Evolutionary conservation across 2,329 filamentous ascomycete species (phyloP).

Genomic region (Aspergillus clavatus): DNA sequence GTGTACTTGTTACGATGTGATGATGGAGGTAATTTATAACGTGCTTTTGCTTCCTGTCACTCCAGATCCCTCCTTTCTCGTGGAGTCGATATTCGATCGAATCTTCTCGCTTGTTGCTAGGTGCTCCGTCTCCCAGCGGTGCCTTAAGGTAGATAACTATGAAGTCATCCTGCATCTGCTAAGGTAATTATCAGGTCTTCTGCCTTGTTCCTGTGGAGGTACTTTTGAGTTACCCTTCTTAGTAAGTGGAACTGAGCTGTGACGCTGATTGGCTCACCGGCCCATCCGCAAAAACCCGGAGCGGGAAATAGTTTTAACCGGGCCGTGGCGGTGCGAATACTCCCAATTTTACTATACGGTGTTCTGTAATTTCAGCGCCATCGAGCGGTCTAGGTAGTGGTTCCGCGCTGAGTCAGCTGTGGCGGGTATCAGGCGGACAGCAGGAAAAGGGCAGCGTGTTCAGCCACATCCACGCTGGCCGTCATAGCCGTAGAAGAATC

Average conservation of each 20-base stretch:
- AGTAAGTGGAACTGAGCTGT: neutral
- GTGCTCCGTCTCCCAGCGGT: too few relatives aligned
- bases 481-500: conserved; percentile 24
- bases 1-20: too few relatives aligned
- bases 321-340: conserved; percentile 18
- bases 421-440: conserved; percentile 4
- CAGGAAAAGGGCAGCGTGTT: neutral
- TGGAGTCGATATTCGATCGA: too few relatives aligned
- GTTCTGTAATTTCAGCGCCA: too few relatives aligned
- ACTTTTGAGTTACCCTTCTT: neutral
- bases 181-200: neutral
- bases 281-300: conserved; percentile 16
- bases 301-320: conserved; percentile 21
- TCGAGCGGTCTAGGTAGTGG: too few relatives aligned
- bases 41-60: too few relatives aligned
- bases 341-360: neutral
- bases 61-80: too few relatives aligned
- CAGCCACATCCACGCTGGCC: conserved; percentile 17
- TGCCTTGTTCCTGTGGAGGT: neutral
- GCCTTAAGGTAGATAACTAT: neutral
- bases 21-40: neutral
- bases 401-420: conserved; percentile 13
- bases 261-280: conserved; percentile 6
- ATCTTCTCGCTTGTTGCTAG: neutral
- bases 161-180: neutral